Percentiles rank a stretch among this genome's conserved stretches.
Evolutionary conservation across 345 rosid species (phyloP).

Genomic region (Schrenkiella parvula): DNA sequence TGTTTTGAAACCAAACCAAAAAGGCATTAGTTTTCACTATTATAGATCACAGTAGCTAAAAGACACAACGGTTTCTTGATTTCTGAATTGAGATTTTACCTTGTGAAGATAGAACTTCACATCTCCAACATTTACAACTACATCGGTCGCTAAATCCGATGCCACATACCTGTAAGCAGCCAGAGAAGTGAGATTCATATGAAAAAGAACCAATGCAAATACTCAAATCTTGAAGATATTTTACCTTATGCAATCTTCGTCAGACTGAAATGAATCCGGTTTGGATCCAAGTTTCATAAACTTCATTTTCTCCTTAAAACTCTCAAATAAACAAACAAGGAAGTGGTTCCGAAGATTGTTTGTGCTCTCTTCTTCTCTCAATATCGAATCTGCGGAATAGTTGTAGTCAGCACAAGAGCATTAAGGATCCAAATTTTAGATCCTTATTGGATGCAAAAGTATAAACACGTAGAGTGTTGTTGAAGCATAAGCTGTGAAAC

Average conservation of each 20-base stretch:
- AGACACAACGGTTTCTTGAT: neutral
- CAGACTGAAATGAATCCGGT: slow-evolving; percentile 73
- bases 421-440: slow-evolving; percentile 17
- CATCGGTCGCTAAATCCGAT: slow-evolving; percentile 60
- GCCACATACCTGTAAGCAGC: slow-evolving; percentile 50
- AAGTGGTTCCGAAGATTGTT: neutral
- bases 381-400: slow-evolving; percentile 3
- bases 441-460: slow-evolving; percentile 34
- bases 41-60: neutral
- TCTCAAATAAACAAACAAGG: neutral
- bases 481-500: slow-evolving; percentile 29
- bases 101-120: slow-evolving; percentile 66
- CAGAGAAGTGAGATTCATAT: neutral
- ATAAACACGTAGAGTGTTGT: slow-evolving; percentile 20
- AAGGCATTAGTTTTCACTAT: neutral
- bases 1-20: slow-evolving; percentile 18
- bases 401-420: neutral
- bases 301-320: slow-evolving; percentile 46
- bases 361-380: slow-evolving; percentile 5
- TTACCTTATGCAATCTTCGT: slow-evolving; percentile 57
- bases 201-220: neutral
- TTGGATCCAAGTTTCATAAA: slow-evolving; percentile 93
- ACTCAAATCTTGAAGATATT: neutral
- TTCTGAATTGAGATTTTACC: slow-evolving; percentile 32
- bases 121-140: slow-evolving; percentile 48